These are phyloP conservation scores for Schizophyllum amplum DNA, from an alignment of 1,284 basidiomycete species.

Conservation along the genomic window DNA sequence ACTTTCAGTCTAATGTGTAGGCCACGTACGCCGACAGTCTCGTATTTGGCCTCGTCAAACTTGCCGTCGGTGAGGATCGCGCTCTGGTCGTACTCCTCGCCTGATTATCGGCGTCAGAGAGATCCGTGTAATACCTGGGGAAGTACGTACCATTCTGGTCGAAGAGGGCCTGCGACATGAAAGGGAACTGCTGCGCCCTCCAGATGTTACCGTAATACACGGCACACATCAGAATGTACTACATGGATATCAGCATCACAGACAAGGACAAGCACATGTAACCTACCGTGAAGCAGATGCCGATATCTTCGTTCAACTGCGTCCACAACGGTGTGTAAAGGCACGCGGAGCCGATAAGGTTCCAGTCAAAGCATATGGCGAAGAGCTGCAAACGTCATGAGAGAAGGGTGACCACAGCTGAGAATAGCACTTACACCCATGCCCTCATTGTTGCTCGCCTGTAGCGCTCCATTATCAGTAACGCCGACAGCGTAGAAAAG, in stretches of 20 bases:
- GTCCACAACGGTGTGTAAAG: constrained; percentile 10
- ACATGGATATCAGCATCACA: neutral
- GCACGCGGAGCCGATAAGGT: constrained; percentile 6
- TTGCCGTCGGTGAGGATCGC: constrained; percentile 12
- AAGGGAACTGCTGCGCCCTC: constrained; percentile 12
- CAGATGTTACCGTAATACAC: constrained; percentile 16
- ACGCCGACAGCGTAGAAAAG: neutral
- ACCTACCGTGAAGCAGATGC: constrained; percentile 3
- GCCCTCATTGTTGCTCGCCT: constrained; percentile 13
- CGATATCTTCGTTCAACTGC: constrained; percentile 11
- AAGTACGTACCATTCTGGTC: constrained; percentile 4
- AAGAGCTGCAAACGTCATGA: neutral
- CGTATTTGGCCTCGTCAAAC: constrained; percentile 12
- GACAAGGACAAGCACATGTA: neutral
- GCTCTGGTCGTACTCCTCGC: constrained; percentile 8
- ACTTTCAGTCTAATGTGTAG: constrained; percentile 1
- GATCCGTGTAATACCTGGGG: neutral
- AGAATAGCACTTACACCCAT: constrained; percentile 7
- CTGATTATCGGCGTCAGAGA: neutral
- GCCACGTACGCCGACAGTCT: constrained; percentile 10
- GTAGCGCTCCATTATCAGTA: neutral
- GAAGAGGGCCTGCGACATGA: constrained; percentile 12
- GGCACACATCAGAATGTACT: constrained; percentile 11
- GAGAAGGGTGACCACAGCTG: neutral
- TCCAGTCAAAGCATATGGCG: constrained; percentile 10